These are phyloP conservation scores for Moelleriella libera DNA, from an alignment of 2,329 filamentous ascomycete species.

Conservation along the genomic window DNA sequence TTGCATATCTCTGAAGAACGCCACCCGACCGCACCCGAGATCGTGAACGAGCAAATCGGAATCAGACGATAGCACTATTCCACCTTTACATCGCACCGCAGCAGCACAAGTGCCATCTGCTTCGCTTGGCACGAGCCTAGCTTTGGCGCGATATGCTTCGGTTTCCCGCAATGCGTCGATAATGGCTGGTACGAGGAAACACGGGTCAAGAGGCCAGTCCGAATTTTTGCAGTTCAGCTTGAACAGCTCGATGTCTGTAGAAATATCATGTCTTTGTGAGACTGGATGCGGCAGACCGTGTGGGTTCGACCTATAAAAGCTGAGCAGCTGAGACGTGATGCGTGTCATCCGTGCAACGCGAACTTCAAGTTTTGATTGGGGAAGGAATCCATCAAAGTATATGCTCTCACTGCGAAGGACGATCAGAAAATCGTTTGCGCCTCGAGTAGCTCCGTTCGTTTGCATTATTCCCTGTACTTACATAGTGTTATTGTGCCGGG, in stretches of 20 bases:
- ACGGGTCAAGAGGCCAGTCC: slow-evolving; percentile 30
- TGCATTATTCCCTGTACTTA: slow-evolving; percentile 20
- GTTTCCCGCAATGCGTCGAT: slow-evolving; percentile 51
- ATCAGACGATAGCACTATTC: slow-evolving; percentile 63
- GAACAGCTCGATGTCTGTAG: slow-evolving; percentile 11
- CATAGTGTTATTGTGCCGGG: slow-evolving; percentile 43
- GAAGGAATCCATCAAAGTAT: slow-evolving; percentile 78
- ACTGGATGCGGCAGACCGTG: slow-evolving; percentile 11
- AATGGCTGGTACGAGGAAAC: slow-evolving; percentile 67
- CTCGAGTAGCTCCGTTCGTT: no score
- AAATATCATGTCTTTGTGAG: slow-evolving; percentile 5
- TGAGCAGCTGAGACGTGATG: slow-evolving; percentile 39
- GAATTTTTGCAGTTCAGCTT: slow-evolving; percentile 7
- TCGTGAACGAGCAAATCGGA: slow-evolving; percentile 73
- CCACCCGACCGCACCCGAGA: slow-evolving; percentile 49
- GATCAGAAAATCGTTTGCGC: not conserved
- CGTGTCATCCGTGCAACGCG: slow-evolving; percentile 47
- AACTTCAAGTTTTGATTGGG: slow-evolving; percentile 46
- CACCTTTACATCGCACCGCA: slow-evolving; percentile 38
- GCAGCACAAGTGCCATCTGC: slow-evolving; percentile 71
- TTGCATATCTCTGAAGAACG: slow-evolving; percentile 54
- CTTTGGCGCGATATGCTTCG: slow-evolving; percentile 24
- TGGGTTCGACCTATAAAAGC: slow-evolving; percentile 22
- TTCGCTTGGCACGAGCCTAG: slow-evolving; percentile 62
- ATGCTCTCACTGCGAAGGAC: slow-evolving; percentile 30